Conservation (phyloP, 1,284 basidiomycete genomes). For the Austroboletus niveus region DNA sequence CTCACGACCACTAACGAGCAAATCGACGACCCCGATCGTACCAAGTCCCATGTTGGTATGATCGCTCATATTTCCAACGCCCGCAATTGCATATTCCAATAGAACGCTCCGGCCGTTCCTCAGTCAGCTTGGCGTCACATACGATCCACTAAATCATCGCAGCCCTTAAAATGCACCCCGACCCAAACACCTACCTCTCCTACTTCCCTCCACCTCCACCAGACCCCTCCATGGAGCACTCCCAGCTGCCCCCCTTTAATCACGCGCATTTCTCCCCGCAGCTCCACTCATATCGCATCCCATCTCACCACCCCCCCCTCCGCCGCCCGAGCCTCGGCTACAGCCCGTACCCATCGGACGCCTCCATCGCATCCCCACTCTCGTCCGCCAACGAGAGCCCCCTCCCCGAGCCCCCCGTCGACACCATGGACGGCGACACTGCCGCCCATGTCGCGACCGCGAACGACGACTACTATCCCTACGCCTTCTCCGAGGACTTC, state of each 20-base stretch:
- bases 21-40: conserved; percentile 29
- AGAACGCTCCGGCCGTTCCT: conserved; percentile 32
- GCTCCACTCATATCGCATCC: conserved; percentile 23
- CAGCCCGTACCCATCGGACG: conserved; percentile 32
- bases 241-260: conserved; percentile 12
- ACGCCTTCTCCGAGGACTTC: conserved; percentile 27
- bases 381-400: conserved; percentile 36
- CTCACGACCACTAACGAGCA: neutral
- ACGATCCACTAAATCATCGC: conserved; percentile 20
- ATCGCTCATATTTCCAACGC: conserved; percentile 33
- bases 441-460: conserved; percentile 26
- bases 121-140: conserved; percentile 25
- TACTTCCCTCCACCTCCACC: conserved; percentile 15
- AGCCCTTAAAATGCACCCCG: conserved; percentile 33
- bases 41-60: conserved; percentile 31
- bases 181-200: conserved; percentile 19
- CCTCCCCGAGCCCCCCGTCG: conserved; percentile 32
- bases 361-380: conserved; percentile 30
- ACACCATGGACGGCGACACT: conserved; percentile 30
- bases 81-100: conserved; percentile 36
- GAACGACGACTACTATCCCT: conserved; percentile 31
- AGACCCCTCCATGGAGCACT: too few relatives aligned
- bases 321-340: conserved; percentile 22
- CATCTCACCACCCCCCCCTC: conserved; percentile 19
- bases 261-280: conserved; percentile 23